These are phyloP conservation scores for Volvariella surrecta DNA, from an alignment of 1,284 basidiomycete genomes.

Conservation along the genomic window DNA sequence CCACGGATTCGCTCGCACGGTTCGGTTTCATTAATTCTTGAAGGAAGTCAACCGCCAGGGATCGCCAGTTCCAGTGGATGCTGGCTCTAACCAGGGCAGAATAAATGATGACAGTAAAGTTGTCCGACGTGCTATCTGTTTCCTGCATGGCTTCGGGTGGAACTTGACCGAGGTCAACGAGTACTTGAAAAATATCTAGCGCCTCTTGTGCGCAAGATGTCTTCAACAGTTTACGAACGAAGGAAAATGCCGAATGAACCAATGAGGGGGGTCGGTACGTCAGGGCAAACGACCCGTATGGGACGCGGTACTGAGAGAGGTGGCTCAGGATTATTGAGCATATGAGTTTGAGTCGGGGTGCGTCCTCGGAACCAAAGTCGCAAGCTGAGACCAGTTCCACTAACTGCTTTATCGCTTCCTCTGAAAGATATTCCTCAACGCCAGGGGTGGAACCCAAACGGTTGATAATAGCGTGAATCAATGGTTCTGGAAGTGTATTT, in stretches of 20 bases:
- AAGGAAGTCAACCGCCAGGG: constrained; percentile 29
- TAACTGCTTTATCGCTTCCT: too few relatives aligned
- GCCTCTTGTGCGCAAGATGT: constrained; percentile 22
- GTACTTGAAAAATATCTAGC: constrained; percentile 33
- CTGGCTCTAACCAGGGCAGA: constrained; percentile 38
- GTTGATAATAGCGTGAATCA: too few relatives aligned
- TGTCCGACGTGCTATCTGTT: constrained; percentile 21
- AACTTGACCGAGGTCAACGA: constrained; percentile 24
- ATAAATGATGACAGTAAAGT: constrained; percentile 35
- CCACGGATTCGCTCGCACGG: constrained; percentile 18
- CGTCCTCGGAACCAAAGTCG: neutral
- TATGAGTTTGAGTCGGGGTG: constrained; percentile 14
- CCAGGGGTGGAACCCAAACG: too few relatives aligned
- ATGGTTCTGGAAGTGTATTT: neutral
- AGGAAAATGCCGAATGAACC: constrained; percentile 20
- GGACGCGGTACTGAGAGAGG: constrained; percentile 14
- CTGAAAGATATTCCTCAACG: too few relatives aligned
- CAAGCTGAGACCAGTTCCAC: too few relatives aligned
- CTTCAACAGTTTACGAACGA: constrained; percentile 24
- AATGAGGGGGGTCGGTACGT: constrained; percentile 21
- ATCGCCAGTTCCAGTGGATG: constrained; percentile 40
- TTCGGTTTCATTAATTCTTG: constrained; percentile 20
- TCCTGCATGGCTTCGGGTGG: constrained; percentile 32
- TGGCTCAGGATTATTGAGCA: constrained; percentile 15
- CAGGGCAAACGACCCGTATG: constrained; percentile 16